These are phyloP conservation scores for Wallacemonas sp. DNA, from an alignment of 208 protist genomes.

Conservation along the genomic window DNA sequence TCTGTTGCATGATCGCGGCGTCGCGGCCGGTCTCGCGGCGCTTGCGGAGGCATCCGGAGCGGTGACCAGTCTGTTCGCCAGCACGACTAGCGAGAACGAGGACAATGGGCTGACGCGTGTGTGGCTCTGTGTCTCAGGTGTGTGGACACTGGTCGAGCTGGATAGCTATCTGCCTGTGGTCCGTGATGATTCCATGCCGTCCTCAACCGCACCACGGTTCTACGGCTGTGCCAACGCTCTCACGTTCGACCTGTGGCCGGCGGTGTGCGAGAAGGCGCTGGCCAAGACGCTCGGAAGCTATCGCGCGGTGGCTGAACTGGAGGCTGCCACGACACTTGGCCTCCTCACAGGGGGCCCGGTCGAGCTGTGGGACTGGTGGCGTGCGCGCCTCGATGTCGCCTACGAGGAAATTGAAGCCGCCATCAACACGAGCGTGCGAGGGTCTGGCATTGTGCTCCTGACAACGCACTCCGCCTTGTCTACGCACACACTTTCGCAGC, in stretches of 20 bases:
- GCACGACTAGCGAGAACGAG: constrained; percentile 39
- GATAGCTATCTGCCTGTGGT: constrained; percentile 69
- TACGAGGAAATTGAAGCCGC: constrained; percentile 51
- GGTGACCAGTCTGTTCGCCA: constrained; percentile 41
- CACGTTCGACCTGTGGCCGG: constrained; percentile 59
- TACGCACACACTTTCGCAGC: not conserved
- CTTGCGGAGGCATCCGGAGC: constrained; percentile 60
- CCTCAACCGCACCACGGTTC: not conserved
- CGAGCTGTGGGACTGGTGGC: constrained; percentile 72
- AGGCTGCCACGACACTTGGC: constrained; percentile 23
- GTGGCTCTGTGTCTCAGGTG: constrained; percentile 55
- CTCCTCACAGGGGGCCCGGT: constrained; percentile 66
- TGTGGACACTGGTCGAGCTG: constrained; percentile 44
- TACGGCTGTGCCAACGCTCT: constrained; percentile 34
- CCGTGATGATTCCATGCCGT: not conserved
- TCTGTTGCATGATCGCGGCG: constrained; percentile 33
- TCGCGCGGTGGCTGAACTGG: constrained; percentile 19
- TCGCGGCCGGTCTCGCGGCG: constrained; percentile 53
- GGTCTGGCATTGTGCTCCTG: constrained; percentile 49
- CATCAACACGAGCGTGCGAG: constrained; percentile 42
- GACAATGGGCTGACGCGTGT: constrained; percentile 34
- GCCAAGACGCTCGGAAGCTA: constrained; percentile 72
- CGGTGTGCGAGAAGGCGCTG: constrained; percentile 77
- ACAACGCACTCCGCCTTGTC: constrained; percentile 25
- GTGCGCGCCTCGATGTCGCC: constrained; percentile 12